These are phyloP conservation scores for Rosa rugosa DNA, from an alignment of 306 rosid genomes.

Conservation along the genomic window DNA sequence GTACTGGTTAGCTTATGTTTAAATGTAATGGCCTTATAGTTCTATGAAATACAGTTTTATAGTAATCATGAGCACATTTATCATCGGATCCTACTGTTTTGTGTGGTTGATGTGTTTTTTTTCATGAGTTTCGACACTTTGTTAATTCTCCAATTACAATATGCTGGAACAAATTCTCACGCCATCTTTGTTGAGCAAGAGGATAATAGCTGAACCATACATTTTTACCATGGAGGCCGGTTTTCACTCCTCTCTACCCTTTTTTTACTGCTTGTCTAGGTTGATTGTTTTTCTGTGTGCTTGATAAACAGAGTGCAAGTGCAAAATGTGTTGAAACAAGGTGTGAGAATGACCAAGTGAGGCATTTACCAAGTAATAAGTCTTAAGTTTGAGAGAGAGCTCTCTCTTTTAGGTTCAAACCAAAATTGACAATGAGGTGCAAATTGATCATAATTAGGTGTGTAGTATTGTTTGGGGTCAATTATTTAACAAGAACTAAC, in stretches of 20 bases:
- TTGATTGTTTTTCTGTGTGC: background rate
- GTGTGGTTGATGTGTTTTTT: background rate
- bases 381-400: background rate
- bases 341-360: background rate
- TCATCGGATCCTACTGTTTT: background rate
- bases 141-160: no score
- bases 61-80: background rate
- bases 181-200: background rate
- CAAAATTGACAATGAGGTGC: background rate
- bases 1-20: slow-evolving; percentile 9
- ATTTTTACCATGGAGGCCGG: background rate
- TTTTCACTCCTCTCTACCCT: background rate
- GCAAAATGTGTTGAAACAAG: background rate
- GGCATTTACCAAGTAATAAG: background rate
- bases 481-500: no score
- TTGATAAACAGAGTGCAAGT: background rate
- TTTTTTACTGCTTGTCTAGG: background rate
- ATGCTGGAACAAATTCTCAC: no score
- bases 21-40: slow-evolving; percentile 26
- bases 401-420: background rate
- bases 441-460: background rate
- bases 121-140: background rate
- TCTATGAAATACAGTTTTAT: slow-evolving; percentile 16
- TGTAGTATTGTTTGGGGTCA: no score
- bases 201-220: background rate